Base-by-base conservation (phyloP, 805 yeast species). In the Kluyveromyces starmeri region DNA sequence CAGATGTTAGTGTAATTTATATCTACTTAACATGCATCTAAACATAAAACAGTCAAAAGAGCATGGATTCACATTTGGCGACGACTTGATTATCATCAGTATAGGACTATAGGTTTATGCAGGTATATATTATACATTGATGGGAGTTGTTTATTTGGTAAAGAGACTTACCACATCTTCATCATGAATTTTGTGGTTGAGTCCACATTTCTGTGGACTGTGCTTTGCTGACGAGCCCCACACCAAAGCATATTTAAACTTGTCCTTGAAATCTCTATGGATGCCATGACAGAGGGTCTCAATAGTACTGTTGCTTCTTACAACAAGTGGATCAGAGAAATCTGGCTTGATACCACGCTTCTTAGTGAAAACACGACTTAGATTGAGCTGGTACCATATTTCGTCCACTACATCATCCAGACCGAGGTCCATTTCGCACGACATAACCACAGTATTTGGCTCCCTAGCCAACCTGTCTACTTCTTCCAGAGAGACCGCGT, bases 151-250 rank as follows among this genome's bases (percentile, higher is more conserved):
- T 21, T 67, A 86, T 62, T 86, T 89, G 14, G 96, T 76, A 32
- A 89, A 85, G 38, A 89, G 75, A 33, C 92, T 79, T 15, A 92
- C 89, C 12, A 89, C 98, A 55, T 89, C 98, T 53, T 88, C 96
- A 54, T 89, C 97, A 46, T 83, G 75, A 10, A 92, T 79, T 23
- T 65, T 64, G 55, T 89, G 98, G 42, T 55, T 72, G 38, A 89
- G 65, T 0, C 98, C 97, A 67, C 97, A 89, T 54, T 89, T 89
- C 53, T 89, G 98, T 4, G 97, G 97, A 22, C 89, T 83, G 54
- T 85, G 95, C 56, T 92, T 92, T 5, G 96, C 82, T 30, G 94
- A 79, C 1, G 88, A 76, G 0, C 98, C 98, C 96, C 97, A 89
- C 5, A 89, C 96, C 50, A 86, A 61, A 1, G 97, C 97, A 55